phyloP scores from a whole-genome alignment of 2,329 filamentous ascomycete genomes.

The Dothistroma pini region DNA sequence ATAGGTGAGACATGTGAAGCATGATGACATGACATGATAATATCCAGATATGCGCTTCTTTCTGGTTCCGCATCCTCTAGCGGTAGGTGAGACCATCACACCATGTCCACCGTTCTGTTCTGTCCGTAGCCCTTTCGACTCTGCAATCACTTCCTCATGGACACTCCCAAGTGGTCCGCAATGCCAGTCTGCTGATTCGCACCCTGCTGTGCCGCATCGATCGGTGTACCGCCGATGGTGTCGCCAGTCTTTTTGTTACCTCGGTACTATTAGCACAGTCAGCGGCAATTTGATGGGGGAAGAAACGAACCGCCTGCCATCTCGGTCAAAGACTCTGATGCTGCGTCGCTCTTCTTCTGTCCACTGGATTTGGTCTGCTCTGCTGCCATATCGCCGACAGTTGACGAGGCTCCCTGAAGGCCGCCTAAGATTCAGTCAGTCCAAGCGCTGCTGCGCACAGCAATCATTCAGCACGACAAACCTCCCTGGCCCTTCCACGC shows the following conservation, averaged over 20 bases:
- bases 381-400: conserved; percentile 28
- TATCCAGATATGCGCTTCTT: background rate
- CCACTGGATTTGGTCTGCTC: conserved; percentile 25
- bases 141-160: conserved; percentile 23
- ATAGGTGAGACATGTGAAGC: conserved; percentile 48
- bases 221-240: conserved; percentile 25
- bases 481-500: conserved; percentile 31
- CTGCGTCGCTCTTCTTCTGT: conserved; percentile 31
- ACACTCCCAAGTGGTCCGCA: conserved; percentile 32
- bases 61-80: background rate
- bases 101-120: background rate
- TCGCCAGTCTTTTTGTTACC: conserved; percentile 23
- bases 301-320: conserved; percentile 22
- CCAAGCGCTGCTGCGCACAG: background rate
- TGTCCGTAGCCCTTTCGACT: background rate
- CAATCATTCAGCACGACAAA: conserved; percentile 7
- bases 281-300: background rate
- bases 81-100: background rate
- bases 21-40: conserved; percentile 3
- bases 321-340: conserved; percentile 23
- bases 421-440: conserved; percentile 22
- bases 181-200: conserved; percentile 30
- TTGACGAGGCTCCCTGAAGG: conserved; percentile 25
- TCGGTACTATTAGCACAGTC: conserved; percentile 2
- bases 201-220: conserved; percentile 28